A percentile compares a stretch with the other conserved stretches of the same genome.
These are phyloP conservation scores for Ceratocystis eucalypticola DNA, from an alignment of 2,329 filamentous ascomycete species.

Conservation along the genomic window DNA sequence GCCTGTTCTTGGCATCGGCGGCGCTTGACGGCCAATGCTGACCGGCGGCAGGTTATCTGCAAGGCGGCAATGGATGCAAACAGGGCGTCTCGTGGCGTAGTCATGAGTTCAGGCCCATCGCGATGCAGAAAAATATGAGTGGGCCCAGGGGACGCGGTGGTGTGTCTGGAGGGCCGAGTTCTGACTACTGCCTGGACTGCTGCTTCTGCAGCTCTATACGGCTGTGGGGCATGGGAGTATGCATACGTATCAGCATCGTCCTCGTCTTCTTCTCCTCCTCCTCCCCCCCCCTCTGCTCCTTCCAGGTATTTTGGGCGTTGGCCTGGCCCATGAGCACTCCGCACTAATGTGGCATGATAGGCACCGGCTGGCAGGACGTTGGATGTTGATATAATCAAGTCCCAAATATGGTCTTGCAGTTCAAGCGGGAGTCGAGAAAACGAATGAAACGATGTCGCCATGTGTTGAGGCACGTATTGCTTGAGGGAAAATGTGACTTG, in stretches of 20 bases:
- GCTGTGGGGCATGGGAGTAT: not conserved
- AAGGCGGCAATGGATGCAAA: constrained; percentile 6
- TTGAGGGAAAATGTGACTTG: not conserved
- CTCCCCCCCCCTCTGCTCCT: not conserved
- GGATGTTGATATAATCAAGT: not conserved
- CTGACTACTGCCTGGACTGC: not conserved
- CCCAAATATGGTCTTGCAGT: constrained; percentile 16
- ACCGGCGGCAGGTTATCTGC: constrained; percentile 8
- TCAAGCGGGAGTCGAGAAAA: constrained; percentile 15
- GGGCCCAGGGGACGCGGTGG: constrained; percentile 3
- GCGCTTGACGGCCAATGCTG: not conserved
- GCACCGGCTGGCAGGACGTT: constrained; percentile 1
- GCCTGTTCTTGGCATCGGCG: not conserved
- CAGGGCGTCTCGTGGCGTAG: constrained; percentile 5
- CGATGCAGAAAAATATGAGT: constrained; percentile 12
- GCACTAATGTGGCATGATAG: constrained; percentile 15
- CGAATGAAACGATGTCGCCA: constrained; percentile 10
- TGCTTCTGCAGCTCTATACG: not conserved
- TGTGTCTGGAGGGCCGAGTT: not conserved
- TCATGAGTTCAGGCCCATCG: constrained; percentile 12
- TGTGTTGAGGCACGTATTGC: not conserved
- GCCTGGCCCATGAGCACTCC: constrained; percentile 1
- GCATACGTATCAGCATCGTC: not conserved
- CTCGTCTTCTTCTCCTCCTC: not conserved
- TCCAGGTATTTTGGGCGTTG: not conserved